A percentile compares a stretch with the other conserved stretches of the same genome.
phyloP scores from a whole-genome alignment of 495 filamentous ascomycete genomes.

The Podospora conica region DNA sequence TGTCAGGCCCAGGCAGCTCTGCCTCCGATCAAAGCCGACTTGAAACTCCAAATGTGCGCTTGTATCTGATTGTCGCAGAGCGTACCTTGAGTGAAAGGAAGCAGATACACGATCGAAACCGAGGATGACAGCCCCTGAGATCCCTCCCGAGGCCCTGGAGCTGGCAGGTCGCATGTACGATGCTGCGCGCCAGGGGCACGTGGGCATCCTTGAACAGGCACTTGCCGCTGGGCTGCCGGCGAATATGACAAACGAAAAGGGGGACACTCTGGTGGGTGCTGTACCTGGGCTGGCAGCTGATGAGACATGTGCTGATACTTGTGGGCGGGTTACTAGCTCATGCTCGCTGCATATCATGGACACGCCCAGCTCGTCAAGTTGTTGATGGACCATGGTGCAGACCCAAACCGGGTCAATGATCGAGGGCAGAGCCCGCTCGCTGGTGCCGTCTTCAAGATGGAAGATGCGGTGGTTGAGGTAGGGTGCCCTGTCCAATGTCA shows the following conservation, averaged over 20 bases:
- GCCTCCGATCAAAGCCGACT: background rate
- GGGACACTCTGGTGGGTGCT: slow-evolving; percentile 43
- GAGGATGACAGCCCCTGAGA: background rate
- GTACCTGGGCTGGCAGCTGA: background rate
- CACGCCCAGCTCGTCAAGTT: slow-evolving; percentile 46
- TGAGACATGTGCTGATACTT: background rate
- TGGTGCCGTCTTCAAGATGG: slow-evolving; percentile 52
- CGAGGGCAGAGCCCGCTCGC: slow-evolving; percentile 49
- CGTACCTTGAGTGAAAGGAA: background rate
- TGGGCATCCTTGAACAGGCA: slow-evolving; percentile 44
- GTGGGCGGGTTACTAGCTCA: slow-evolving; percentile 32
- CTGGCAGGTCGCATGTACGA: slow-evolving; percentile 47
- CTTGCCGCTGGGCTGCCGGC: slow-evolving; percentile 45
- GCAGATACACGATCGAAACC: background rate
- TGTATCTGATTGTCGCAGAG: background rate
- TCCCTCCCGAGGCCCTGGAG: slow-evolving; percentile 47
- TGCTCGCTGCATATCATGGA: slow-evolving; percentile 53
- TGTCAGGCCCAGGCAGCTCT: background rate
- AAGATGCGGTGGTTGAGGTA: slow-evolving; percentile 44
- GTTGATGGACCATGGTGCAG: slow-evolving; percentile 44
- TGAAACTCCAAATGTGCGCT: background rate
- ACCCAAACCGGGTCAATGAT: slow-evolving; percentile 50
- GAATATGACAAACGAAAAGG: slow-evolving; percentile 52
- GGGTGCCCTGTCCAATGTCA: background rate
- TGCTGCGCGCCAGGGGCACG: slow-evolving; percentile 45